phyloP scores from a whole-genome alignment of 2,329 filamentous ascomycete genomes.

The Fusarium gaditjirri region DNA sequence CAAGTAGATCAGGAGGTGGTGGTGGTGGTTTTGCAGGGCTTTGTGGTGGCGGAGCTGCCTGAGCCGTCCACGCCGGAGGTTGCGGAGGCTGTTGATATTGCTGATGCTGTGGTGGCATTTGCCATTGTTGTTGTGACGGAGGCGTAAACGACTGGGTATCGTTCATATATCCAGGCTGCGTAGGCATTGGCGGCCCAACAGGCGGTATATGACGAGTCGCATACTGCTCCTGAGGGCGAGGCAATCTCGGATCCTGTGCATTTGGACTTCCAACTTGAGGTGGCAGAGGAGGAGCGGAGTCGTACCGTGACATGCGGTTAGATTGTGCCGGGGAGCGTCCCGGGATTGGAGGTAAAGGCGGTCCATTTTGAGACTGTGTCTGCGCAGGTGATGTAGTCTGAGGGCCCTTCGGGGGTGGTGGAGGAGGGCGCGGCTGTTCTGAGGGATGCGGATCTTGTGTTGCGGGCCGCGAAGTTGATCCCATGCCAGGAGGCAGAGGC shows the following conservation, averaged over 20 bases:
- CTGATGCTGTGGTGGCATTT: conserved; percentile 27
- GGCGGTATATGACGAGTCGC: conserved; percentile 31
- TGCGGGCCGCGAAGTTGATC: conserved; percentile 51
- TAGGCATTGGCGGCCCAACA: conserved; percentile 16
- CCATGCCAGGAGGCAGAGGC: conserved; percentile 74
- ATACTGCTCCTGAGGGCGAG: conserved; percentile 30
- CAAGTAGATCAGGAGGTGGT: conserved; percentile 63
- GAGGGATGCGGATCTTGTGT: conserved; percentile 48
- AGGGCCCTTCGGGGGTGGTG: conserved; percentile 66
- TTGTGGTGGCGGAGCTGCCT: conserved; percentile 36
- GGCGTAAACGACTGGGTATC: conserved; percentile 28
- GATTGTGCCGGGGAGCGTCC: conserved; percentile 23
- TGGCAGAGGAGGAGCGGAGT: conserved; percentile 60
- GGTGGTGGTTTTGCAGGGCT: conserved; percentile 47
- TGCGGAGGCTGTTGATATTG: conserved; percentile 37
- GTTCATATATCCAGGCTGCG: conserved; percentile 35
- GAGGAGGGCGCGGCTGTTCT: conserved; percentile 54
- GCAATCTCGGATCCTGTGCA: conserved; percentile 21
- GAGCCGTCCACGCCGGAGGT: conserved; percentile 41
- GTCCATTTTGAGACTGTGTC: conserved; percentile 42
- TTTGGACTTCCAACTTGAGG: conserved; percentile 43
- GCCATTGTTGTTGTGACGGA: conserved; percentile 41
- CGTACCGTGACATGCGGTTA: conserved; percentile 54
- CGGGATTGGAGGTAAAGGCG: conserved; percentile 44
- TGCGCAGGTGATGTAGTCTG: conserved; percentile 47